These are phyloP conservation scores for Mallotus nudiflorus DNA, from an alignment of 345 rosid genomes.

Conservation along the genomic window DNA sequence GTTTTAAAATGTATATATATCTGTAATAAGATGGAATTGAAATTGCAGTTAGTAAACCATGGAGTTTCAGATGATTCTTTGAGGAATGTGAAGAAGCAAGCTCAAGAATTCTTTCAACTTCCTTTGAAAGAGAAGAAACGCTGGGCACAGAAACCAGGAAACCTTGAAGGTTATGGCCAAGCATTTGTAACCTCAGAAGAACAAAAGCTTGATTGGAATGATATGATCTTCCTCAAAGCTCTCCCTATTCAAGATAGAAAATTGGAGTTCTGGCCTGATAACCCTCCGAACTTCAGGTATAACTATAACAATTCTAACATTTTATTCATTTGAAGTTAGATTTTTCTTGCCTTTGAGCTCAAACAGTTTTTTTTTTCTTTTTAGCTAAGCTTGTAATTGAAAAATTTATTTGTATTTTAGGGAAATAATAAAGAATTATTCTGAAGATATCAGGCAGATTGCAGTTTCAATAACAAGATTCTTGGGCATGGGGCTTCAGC, in stretches of 20 bases:
- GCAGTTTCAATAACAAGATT: slow-evolving; percentile 11
- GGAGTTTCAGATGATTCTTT: slow-evolving; percentile 4
- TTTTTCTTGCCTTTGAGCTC: too few species aligned
- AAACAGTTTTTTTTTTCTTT: neutral
- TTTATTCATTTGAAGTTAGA: too few species aligned
- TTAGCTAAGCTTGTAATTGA: neutral
- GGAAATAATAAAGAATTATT: slow-evolving; percentile 20
- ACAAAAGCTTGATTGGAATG: slow-evolving; percentile 34
- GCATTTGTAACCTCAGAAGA: slow-evolving; percentile 30
- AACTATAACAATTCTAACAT: too few species aligned
- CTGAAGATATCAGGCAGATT: slow-evolving; percentile 24
- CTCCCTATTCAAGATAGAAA: slow-evolving; percentile 24
- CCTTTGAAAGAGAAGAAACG: slow-evolving; percentile 25
- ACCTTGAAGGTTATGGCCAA: slow-evolving; percentile 32
- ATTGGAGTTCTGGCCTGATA: slow-evolving; percentile 23
- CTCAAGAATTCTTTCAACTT: slow-evolving; percentile 20
- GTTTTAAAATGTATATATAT: too few species aligned
- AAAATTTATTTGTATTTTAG: neutral
- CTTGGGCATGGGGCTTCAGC: slow-evolving; percentile 19
- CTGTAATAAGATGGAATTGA: too few species aligned
- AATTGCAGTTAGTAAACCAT: slow-evolving; percentile 12
- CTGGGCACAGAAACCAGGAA: slow-evolving; percentile 29
- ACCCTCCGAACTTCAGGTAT: slow-evolving; percentile 23
- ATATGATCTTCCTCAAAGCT: slow-evolving; percentile 33
- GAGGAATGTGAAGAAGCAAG: slow-evolving; percentile 10